Evolutionary conservation across 805 yeast genomes (phyloP).

Genomic region (Isabelozyma pseudorhagii): DNA sequence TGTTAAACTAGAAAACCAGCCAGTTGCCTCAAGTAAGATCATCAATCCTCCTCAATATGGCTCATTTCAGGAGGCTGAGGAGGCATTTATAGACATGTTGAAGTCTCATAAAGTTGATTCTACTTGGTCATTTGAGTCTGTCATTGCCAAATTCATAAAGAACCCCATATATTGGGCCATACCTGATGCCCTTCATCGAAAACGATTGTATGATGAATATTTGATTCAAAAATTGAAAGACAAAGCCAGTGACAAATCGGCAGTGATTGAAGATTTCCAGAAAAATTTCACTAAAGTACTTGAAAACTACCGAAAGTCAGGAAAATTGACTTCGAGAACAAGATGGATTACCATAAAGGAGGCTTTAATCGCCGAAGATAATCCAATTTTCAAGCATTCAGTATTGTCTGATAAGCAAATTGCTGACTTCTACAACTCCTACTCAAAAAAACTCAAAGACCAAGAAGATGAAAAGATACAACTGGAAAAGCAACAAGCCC

Average conservation of each 20-base stretch:
- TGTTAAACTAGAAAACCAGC: conserved; percentile 15
- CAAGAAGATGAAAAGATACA: conserved; percentile 20
- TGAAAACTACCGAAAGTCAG: conserved; percentile 23
- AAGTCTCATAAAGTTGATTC: conserved; percentile 58
- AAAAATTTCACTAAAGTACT: conserved; percentile 50
- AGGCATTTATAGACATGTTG: conserved; percentile 51
- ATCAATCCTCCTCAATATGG: conserved; percentile 17
- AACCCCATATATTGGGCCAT: conserved; percentile 70
- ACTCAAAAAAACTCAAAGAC: conserved; percentile 36
- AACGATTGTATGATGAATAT: conserved; percentile 62
- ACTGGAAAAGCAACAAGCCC: conserved; percentile 44
- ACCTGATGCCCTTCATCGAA: conserved; percentile 57
- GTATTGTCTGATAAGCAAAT: conserved; percentile 58
- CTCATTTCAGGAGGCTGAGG: conserved; percentile 35
- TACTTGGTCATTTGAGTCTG: conserved; percentile 70
- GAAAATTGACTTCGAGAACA: conserved; percentile 51
- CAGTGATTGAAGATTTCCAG: conserved; percentile 54
- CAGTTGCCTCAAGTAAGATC: conserved; percentile 18
- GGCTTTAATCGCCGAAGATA: conserved; percentile 51
- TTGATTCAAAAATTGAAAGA: conserved; percentile 38
- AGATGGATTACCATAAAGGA: conserved; percentile 61
- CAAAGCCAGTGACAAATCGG: conserved; percentile 52
- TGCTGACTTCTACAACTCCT: conserved; percentile 51
- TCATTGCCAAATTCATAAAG: conserved; percentile 54
- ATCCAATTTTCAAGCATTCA: conserved; percentile 62